Evolutionary conservation across 2,329 filamentous ascomycete genomes (phyloP).

Genomic region (Xylariaceae sp.): DNA sequence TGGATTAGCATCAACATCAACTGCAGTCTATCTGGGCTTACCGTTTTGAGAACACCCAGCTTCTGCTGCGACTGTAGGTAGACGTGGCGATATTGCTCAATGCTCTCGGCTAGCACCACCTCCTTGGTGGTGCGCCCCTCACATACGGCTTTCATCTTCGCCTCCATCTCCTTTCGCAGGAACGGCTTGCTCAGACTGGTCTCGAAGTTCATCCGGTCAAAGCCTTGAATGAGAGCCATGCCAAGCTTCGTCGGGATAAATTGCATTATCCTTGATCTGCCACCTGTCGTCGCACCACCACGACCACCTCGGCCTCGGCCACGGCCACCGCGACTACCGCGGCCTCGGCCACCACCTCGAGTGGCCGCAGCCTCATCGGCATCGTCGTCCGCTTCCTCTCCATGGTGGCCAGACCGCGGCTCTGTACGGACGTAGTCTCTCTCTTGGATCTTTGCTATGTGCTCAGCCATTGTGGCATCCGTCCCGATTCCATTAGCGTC

Average conservation of each 20-base stretch:
- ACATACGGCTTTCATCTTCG: slow-evolving; percentile 95
- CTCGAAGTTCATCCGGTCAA: slow-evolving; percentile 88
- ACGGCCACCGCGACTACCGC: slow-evolving; percentile 42
- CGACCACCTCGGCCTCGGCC: slow-evolving; percentile 29
- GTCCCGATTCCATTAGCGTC: slow-evolving; percentile 98
- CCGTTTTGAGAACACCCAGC: slow-evolving; percentile 57
- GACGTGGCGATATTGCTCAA: slow-evolving; percentile 79
- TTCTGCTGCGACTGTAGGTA: slow-evolving; percentile 76
- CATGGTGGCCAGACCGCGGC: slow-evolving; percentile 33
- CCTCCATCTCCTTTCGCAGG: slow-evolving; percentile 93
- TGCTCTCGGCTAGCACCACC: slow-evolving; percentile 71
- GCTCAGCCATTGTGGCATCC: slow-evolving; percentile 97
- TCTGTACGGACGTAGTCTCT: slow-evolving; percentile 72
- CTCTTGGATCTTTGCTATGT: slow-evolving; percentile 92
- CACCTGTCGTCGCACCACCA: slow-evolving; percentile 30
- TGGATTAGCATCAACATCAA: background rate
- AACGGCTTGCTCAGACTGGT: slow-evolving; percentile 93
- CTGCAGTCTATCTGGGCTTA: slow-evolving; percentile 36
- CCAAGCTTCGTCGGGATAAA: slow-evolving; percentile 91
- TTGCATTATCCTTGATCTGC: slow-evolving; percentile 58
- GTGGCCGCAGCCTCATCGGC: slow-evolving; percentile 31
- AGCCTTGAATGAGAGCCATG: slow-evolving; percentile 86
- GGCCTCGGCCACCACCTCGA: slow-evolving; percentile 32
- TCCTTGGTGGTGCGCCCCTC: slow-evolving; percentile 70
- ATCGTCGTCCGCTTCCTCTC: slow-evolving; percentile 31